Base-by-base conservation (phyloP, 768 basidiomycete species). In the Suillus occidentalis region DNA sequence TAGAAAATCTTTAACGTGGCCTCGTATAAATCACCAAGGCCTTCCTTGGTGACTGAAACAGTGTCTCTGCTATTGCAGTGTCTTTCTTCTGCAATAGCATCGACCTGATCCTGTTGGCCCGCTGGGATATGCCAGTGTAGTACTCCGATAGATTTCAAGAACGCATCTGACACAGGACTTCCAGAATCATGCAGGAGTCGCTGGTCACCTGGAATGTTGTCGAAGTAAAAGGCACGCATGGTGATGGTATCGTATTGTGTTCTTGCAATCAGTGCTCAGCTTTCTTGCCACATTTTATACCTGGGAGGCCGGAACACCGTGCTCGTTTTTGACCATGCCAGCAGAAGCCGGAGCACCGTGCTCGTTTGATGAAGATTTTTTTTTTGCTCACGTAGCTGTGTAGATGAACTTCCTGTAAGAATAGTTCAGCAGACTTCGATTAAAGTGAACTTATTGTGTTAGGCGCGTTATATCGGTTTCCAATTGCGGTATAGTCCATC, bases 51-150 rank as follows among this genome's bases (percentile, higher is more conserved):
- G 14, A 94, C 86, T 66, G 89, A 87, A 71, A 95, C 89, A 62
- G 80, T 81, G 66, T 97, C 95, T 61, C 90, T 81, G 75, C 94
- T 95, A 79, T 91, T 93, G 82, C 96, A 96, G 18, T 82, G 86
- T 25, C 88, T 77, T 75, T 91, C 83, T 60, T 79, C 77, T 1
- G 94, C 91, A 63, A 95, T 76, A 16, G 69, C 80, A 68, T 95
- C 82, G 71, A 91, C 72, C 18, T 76, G 68, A 72, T 88, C 82
- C 65, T 89, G 82, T 25, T 76, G 63, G 31, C 37, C 62, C 25
- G 90, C 79, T 0, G 91, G 89, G 67, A 94, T 85, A 34, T 78
- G 75, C 87, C 87, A 89, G 72, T 86, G 81, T 63, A 84, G 82
- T 60, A 97, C 86, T 1, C 89, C 89, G 64, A 94, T 77, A 31